Conservation (phyloP, 495 filamentous ascomycete species). For the Penicillium parvum region DNA sequence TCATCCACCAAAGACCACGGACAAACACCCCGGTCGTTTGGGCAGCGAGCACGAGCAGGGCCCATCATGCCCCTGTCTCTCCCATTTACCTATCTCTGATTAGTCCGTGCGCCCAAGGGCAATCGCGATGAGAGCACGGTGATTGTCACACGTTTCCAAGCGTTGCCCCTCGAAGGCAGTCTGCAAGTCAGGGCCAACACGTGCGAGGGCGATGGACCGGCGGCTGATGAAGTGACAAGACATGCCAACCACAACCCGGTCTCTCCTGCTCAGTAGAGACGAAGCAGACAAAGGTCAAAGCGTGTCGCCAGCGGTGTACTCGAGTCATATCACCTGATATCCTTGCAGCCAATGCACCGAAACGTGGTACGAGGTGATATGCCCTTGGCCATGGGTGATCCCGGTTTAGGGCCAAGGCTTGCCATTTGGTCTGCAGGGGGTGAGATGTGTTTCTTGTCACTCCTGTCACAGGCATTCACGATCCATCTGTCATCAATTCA, state of each 20-base stretch:
- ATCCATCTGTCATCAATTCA: too few species aligned
- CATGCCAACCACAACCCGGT: conserved; percentile 7
- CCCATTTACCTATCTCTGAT: not conserved
- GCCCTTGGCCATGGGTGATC: conserved; percentile 18
- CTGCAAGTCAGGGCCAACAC: conserved; percentile 17
- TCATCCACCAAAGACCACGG: not conserved
- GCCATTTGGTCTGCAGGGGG: conserved; percentile 18
- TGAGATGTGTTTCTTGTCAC: not conserved
- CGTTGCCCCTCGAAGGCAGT: conserved; percentile 3
- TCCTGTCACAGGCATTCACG: too few species aligned
- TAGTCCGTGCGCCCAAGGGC: conserved; percentile 4
- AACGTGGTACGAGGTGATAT: conserved; percentile 32
- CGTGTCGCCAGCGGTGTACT: conserved; percentile 1
- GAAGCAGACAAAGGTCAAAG: not conserved
- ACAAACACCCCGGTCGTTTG: conserved; percentile 7
- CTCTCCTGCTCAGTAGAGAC: not conserved
- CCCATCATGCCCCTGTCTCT: not conserved
- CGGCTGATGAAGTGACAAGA: too few species aligned
- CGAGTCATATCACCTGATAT: conserved; percentile 19
- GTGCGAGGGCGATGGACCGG: conserved; percentile 8
- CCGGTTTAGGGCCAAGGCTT: conserved; percentile 7
- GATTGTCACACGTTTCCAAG: conserved; percentile 16
- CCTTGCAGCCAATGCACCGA: conserved; percentile 24
- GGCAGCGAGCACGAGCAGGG: conserved; percentile 12
- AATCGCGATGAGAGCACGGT: conserved; percentile 6